A percentile compares a stretch with the other conserved stretches of the same genome.
Evolutionary conservation across 441 rosid genomes (phyloP).

Genomic region (Gossypium gossypioides): DNA sequence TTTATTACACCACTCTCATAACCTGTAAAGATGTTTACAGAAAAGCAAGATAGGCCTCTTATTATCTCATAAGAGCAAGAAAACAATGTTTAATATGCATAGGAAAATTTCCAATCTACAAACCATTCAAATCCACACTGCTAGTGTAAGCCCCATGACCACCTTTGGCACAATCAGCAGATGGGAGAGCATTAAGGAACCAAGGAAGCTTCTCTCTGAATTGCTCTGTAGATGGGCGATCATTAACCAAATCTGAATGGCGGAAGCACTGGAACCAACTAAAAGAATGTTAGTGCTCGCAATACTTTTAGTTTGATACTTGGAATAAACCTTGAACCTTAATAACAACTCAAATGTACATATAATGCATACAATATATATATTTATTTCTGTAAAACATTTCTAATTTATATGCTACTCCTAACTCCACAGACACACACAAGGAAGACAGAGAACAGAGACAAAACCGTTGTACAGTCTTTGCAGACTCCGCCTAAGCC

Average conservation of each 20-base stretch:
- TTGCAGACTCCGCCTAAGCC: slow-evolving; percentile 51
- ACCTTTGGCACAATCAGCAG: slow-evolving; percentile 82
- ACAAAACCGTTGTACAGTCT: slow-evolving; percentile 64
- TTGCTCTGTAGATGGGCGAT: slow-evolving; percentile 52
- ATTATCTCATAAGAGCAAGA: background rate
- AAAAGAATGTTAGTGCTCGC: slow-evolving; percentile 22
- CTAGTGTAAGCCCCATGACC: slow-evolving; percentile 72
- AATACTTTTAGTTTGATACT: background rate
- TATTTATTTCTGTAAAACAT: background rate
- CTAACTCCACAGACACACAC: background rate
- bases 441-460: slow-evolving; percentile 13
- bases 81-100: background rate
- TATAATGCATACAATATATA: background rate
- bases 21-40: slow-evolving; percentile 29
- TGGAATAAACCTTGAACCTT: background rate
- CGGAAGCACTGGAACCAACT: slow-evolving; percentile 53
- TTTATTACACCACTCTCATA: slow-evolving; percentile 52
- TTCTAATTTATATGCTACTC: background rate
- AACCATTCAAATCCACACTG: slow-evolving; percentile 59
- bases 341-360: background rate
- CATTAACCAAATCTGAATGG: slow-evolving; percentile 46
- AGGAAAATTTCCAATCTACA: slow-evolving; percentile 15
- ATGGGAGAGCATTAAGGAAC: slow-evolving; percentile 62
- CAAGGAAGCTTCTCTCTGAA: slow-evolving; percentile 67
- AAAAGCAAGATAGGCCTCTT: background rate